Base-by-base conservation (phyloP, 1,284 basidiomycete genomes). In the Ustilago trichophora region DNA sequence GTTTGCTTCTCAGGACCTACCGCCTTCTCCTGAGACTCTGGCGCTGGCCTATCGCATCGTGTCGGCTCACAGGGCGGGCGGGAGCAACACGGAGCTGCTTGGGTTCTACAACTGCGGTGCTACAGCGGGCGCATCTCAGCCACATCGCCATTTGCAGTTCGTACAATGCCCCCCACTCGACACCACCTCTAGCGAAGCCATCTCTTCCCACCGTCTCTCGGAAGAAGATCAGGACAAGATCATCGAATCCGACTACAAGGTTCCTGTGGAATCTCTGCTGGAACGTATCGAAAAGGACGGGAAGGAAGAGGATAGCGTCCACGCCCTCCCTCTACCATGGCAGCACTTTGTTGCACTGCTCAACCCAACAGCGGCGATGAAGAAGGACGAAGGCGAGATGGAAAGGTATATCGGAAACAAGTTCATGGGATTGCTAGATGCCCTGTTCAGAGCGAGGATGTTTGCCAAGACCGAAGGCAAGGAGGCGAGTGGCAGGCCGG, bases 101-200 rank as follows among this genome's bases (percentile, higher is more conserved):
- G 59, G 48, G 3, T 81, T 81, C 44, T 81, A 74, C 60, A 81
- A 81, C 49, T 81, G 80, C 48, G 80, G 80, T 18, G 36, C 35
- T 8, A 50, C 63, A 0, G 60, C 72, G 10, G 80, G 80, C 2
- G 80, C 80, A 0, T 65, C 55, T 15, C 79, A 80, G 33, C 72
- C 75, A 2, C 78, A 80, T 32, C 69, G 75, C 10, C 80, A 80
- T 38, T 24, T 80, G 33, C 79, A 81, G 31, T 75, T 80, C 26
- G 68, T 78, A 11, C 70, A 76, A 31, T 60, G 76, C 19, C 56
- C 52, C 1, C 66, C 72, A 1, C 31, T 57, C 9, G 60, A 62
- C 24, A 56, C 57, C 3, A 37, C 38, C 4, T 13, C 46, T 9
- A 33, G 18, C 0, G 49, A 54, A 31, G 65, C 58, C 4, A 41